phyloP scores from a whole-genome alignment of 176 grass and related monocot species.

The Zoysia pacifica region DNA sequence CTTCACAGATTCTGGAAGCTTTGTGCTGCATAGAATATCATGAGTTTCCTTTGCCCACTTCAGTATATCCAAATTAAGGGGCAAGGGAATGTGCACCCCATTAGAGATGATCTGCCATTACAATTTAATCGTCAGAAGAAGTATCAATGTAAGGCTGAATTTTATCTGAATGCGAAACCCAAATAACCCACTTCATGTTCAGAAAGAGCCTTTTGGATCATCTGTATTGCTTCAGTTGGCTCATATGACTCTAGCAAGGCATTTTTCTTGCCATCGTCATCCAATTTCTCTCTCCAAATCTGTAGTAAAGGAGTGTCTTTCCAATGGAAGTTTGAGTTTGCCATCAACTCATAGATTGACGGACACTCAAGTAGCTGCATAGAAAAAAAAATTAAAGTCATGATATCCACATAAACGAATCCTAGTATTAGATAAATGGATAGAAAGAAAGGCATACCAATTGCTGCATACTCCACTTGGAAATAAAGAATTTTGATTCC shows the following conservation, averaged over 20 bases:
- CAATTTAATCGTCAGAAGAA: conserved; percentile 30
- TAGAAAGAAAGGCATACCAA: conserved; percentile 62
- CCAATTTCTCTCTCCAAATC: conserved; percentile 76
- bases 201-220: conserved; percentile 85
- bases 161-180: conserved; percentile 5
- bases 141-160: conserved; percentile 8
- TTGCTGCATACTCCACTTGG: conserved; percentile 98
- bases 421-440: not conserved
- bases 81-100: conserved; percentile 66
- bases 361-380: conserved; percentile 90
- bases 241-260: conserved; percentile 78
- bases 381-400: conserved; percentile 34
- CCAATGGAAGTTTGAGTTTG: conserved; percentile 65
- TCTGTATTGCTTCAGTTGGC: conserved; percentile 71
- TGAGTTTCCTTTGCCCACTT: conserved; percentile 92
- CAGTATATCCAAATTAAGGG: conserved; percentile 78
- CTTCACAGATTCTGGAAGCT: conserved; percentile 88
- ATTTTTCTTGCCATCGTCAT: conserved; percentile 55
- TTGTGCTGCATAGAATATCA: conserved; percentile 64
- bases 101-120: conserved; percentile 67
- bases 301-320: conserved; percentile 75
- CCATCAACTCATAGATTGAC: conserved; percentile 97
- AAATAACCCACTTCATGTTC: conserved; percentile 62
- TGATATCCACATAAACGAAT: conserved; percentile 17
- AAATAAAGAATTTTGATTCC: conserved; percentile 90